Evolutionary conservation across 129 eudicot genomes (phyloP).

Genomic region (Scalesia atractyloides): DNA sequence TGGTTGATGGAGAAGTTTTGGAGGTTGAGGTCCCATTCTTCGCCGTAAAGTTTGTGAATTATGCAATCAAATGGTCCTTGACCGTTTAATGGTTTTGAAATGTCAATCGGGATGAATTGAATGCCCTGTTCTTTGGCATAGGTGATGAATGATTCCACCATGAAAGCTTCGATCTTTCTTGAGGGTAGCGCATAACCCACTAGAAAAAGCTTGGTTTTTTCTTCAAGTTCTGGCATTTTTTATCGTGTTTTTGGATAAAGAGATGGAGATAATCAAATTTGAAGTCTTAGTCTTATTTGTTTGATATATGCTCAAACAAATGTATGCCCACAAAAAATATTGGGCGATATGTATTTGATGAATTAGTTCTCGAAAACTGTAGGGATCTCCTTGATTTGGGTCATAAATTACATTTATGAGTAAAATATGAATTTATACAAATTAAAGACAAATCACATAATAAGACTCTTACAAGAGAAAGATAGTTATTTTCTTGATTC

Average conservation of each 20-base stretch:
- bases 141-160: conserved; percentile 46
- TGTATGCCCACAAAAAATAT: conserved; percentile 1
- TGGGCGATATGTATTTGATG: neutral
- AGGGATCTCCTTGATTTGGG: conserved; percentile 17
- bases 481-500: too few relatives aligned
- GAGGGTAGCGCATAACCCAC: conserved; percentile 70
- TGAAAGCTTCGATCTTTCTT: conserved; percentile 52
- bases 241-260: neutral
- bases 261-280: neutral
- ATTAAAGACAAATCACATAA: too few relatives aligned
- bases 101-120: conserved; percentile 47
- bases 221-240: conserved; percentile 26
- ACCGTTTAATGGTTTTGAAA: conserved; percentile 38
- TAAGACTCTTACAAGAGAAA: too few relatives aligned
- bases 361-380: neutral
- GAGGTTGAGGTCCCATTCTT: conserved; percentile 55
- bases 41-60: conserved; percentile 57
- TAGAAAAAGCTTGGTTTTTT: conserved; percentile 29
- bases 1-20: conserved; percentile 14
- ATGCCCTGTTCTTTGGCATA: conserved; percentile 45
- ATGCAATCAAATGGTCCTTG: conserved; percentile 70
- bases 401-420: too few relatives aligned
- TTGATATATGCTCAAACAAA: conserved; percentile 4
- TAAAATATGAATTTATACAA: too few relatives aligned
- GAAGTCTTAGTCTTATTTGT: conserved; percentile 17